Evolutionary conservation across 2,329 filamentous ascomycete species (phyloP).

Genomic region (Trichoderma sp.): DNA sequence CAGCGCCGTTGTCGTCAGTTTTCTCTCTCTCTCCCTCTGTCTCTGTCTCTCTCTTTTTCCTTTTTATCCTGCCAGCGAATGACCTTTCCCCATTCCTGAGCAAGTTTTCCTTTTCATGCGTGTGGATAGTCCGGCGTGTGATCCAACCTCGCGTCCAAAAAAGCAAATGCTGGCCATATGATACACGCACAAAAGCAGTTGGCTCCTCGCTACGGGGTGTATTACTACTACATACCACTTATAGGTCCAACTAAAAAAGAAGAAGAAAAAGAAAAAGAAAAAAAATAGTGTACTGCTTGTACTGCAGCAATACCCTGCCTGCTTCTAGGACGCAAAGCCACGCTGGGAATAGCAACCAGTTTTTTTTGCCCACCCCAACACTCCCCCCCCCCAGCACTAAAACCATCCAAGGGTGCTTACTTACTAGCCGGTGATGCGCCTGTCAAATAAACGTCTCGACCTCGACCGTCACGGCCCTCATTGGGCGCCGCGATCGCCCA

Average conservation of each 20-base stretch:
- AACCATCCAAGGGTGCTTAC: neutral
- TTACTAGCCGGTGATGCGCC: neutral
- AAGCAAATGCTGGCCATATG: neutral
- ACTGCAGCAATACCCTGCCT: neutral
- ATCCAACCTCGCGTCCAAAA: neutral
- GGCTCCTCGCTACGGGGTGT: neutral
- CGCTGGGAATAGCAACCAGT: neutral
- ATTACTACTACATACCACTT: neutral
- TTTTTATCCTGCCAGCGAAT: neutral
- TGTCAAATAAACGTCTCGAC: neutral
- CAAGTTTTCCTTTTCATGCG: slow-evolving; percentile 9
- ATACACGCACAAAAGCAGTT: neutral
- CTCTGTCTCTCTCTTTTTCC: neutral
- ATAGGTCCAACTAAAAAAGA: neutral
- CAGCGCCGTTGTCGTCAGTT: neutral
- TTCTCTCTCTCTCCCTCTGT: neutral
- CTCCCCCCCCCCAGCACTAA: neutral
- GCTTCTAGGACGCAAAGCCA: slow-evolving; percentile 1
- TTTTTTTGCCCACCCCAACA: neutral
- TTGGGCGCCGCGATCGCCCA: slow-evolving; percentile 3
- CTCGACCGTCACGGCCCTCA: neutral
- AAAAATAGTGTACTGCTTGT: neutral
- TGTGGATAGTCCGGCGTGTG: slow-evolving; percentile 10
- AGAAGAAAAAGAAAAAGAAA: neutral
- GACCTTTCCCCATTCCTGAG: neutral